These are phyloP conservation scores for Phlyctochytrium planicorne DNA, from an alignment of 192 early-diverging fungal genomes.

Conservation along the genomic window DNA sequence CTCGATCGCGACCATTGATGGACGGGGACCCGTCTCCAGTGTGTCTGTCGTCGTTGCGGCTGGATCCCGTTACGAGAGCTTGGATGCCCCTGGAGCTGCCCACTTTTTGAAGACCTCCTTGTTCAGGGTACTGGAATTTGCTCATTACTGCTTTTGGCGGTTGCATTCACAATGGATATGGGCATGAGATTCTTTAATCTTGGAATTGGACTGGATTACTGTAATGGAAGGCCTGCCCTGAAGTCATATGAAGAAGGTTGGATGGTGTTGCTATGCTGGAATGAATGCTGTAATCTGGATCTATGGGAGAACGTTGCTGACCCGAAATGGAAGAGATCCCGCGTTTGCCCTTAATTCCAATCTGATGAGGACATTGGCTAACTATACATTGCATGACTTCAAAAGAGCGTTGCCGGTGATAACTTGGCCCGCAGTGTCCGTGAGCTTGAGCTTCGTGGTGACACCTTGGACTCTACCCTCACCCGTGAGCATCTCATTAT, in stretches of 20 bases:
- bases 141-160: background rate
- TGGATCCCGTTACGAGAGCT: slow-evolving; percentile 81
- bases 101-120: slow-evolving; percentile 89
- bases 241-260: no score
- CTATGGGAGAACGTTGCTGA: no score
- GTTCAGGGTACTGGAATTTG: slow-evolving; percentile 75
- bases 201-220: no score
- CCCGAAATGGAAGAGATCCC: no score
- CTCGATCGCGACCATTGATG: slow-evolving; percentile 65
- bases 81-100: slow-evolving; percentile 74
- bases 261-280: no score
- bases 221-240: no score
- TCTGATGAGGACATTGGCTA: no score
- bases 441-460: slow-evolving; percentile 90
- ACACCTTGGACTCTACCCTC: slow-evolving; percentile 74
- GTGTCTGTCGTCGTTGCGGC: slow-evolving; percentile 86
- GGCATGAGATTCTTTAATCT: no score
- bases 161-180: slow-evolving; percentile 5
- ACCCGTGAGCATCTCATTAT: slow-evolving; percentile 81
- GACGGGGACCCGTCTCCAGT: slow-evolving; percentile 68
- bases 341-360: no score
- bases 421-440: slow-evolving; percentile 83
- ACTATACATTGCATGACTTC: no score
- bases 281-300: no score
- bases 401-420: slow-evolving; percentile 64